These are phyloP conservation scores for Geosmithia flava DNA, from an alignment of 2,329 filamentous ascomycete genomes.

Conservation along the genomic window DNA sequence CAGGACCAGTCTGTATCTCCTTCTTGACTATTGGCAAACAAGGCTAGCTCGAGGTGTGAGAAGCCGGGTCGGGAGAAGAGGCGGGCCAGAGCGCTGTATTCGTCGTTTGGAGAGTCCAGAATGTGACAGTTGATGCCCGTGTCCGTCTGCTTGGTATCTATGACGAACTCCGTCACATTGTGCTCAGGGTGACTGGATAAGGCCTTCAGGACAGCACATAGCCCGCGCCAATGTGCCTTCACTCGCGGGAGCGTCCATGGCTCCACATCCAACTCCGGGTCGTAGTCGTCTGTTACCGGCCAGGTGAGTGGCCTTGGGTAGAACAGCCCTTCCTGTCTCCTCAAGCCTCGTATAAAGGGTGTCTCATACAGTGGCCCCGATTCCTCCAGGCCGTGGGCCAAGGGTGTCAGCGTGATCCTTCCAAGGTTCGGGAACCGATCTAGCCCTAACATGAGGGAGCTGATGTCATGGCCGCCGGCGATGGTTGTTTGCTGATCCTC, in stretches of 20 bases:
- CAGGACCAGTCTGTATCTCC: too few species aligned
- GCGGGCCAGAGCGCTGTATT: conserved; percentile 10
- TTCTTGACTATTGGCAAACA: too few species aligned
- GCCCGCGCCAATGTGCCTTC: too few species aligned
- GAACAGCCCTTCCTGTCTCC: too few species aligned
- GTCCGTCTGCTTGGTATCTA: conserved; percentile 12
- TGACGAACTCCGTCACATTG: conserved; percentile 15
- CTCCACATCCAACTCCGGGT: too few species aligned
- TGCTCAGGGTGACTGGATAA: conserved; percentile 3
- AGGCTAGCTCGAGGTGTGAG: conserved; percentile 10
- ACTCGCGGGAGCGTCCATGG: too few species aligned
- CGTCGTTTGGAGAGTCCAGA: conserved; percentile 11
- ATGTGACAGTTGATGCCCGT: conserved; percentile 13
- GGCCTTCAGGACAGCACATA: too few species aligned
- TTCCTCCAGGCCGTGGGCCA: conserved; percentile 15
- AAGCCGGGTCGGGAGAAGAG: conserved; percentile 12
- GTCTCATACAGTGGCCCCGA: conserved; percentile 21
- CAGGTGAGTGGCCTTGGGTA: too few species aligned
- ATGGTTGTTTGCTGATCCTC: conserved; percentile 3
- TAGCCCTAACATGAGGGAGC: conserved; percentile 15
- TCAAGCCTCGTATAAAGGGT: conserved; percentile 21
- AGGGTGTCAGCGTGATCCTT: conserved; percentile 20
- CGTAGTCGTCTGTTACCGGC: too few species aligned
- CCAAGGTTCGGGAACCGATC: conserved; percentile 15
- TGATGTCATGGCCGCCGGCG: conserved; percentile 11